Evolutionary conservation across 371 early-diverging fungal genomes (phyloP).

Genomic region (Actinomortierella wolfii): DNA sequence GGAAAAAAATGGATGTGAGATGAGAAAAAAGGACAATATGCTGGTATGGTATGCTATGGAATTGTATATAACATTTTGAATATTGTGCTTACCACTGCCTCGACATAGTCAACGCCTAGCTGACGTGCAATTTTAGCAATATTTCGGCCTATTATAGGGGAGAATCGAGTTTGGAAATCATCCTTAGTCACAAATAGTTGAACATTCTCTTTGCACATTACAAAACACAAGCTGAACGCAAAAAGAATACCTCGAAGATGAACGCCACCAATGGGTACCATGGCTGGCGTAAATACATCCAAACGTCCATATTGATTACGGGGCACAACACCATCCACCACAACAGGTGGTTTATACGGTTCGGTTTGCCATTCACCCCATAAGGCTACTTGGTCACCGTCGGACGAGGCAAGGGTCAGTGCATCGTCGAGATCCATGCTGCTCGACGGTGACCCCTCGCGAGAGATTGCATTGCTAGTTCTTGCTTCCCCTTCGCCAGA

Average conservation of each 20-base stretch:
- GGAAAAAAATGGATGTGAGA: conserved; percentile 1
- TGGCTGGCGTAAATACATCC: conserved; percentile 79
- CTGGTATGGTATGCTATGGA: background rate
- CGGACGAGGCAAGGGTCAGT: conserved; percentile 9
- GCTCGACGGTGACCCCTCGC: background rate
- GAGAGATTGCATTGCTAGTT: background rate
- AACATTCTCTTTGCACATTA: no score
- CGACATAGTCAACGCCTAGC: conserved; percentile 79
- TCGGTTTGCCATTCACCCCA: conserved; percentile 93
- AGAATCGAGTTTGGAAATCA: background rate
- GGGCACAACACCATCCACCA: conserved; percentile 80
- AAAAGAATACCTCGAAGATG: conserved; percentile 67
- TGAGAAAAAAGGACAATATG: conserved; percentile 6
- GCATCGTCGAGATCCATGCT: conserved; percentile 27
- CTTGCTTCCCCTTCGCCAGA: conserved; percentile 35
- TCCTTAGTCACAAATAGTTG: no score
- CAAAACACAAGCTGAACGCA: conserved; percentile 1
- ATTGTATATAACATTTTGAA: background rate
- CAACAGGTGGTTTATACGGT: conserved; percentile 61
- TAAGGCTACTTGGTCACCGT: conserved; percentile 47
- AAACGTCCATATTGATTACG: conserved; percentile 81
- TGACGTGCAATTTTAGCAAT: conserved; percentile 68
- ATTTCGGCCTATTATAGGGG: conserved; percentile 31
- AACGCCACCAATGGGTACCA: conserved; percentile 85
- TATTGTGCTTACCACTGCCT: conserved; percentile 68